Base-by-base conservation (phyloP, 352 stramenopile genomes). In the Hyaloperonospora brassicae region DNA sequence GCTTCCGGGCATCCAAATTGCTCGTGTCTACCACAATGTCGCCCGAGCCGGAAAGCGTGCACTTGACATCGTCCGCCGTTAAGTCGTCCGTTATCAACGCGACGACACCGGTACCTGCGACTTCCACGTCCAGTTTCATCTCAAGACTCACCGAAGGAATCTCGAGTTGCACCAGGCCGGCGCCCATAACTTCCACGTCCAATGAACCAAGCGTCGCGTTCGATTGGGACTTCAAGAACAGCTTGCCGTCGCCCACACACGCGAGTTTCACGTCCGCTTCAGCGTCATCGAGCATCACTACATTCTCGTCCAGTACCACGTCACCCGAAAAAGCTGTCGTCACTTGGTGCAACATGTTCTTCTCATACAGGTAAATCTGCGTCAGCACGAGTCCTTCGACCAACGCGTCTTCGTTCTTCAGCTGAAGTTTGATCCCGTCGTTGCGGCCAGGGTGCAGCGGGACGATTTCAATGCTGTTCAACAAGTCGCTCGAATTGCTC, bases 361-460 rank as follows among this genome's bases (percentile, higher is more conserved):
- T 73, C 30, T 81, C 56, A n/a, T 61, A 70, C 14, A 87, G 31
- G 51, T 70, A 68, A 36, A 87, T 74, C 34, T 81, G 61, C 25
- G 73, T 84, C 56, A 85, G 62, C 27, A 87, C 49, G 44, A 60
- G 84, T 35, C 76, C 76, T 17, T 81, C 58, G 7, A 54, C 64
- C n/a, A 55, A 47, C 21, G 70, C 67, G 49, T 83, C 63, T 59
- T 73, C 55, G 64, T 87, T 84, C 57, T 73, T 77, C 53, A 84
- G 56, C 46, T 75, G 66, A 41, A 75, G 42, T 39, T 77, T 79
- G 23, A 87, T 55, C 14, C 64, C 73, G 45, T 87, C 66, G 21
- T 67, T 51, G 30, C 60, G 61, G 8, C 60, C 63, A 13, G 70
- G 56, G 34, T 81, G 62, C 38, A 80, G 50, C 1, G 71, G 53